phyloP scores from a whole-genome alignment of 371 early-diverging fungal genomes.

The Thermomucor indicae-seudaticae region DNA sequence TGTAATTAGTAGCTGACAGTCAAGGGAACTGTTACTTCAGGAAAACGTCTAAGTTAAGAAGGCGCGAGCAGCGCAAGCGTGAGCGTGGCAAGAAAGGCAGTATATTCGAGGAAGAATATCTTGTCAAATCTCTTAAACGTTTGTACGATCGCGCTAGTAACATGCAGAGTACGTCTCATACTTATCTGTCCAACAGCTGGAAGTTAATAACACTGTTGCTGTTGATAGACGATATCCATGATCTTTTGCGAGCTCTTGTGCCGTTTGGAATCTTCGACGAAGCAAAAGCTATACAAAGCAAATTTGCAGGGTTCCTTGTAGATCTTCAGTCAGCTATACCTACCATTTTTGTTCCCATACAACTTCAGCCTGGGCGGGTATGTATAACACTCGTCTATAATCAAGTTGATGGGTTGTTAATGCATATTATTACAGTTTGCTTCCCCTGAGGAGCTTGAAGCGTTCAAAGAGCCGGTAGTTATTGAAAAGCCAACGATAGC shows the following conservation, averaged over 20 bases:
- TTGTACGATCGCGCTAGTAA: conserved; percentile 45
- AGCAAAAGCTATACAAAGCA: conserved; percentile 38
- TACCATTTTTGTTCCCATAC: conserved; percentile 44
- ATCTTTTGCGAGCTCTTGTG: conserved; percentile 35
- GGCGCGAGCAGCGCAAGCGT: conserved; percentile 71
- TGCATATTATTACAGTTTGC: conserved; percentile 22
- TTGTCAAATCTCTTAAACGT: conserved; percentile 66
- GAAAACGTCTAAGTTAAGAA: conserved; percentile 68
- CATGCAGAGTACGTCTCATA: conserved; percentile 35
- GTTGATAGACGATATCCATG: conserved; percentile 38
- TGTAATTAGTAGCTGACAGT: not conserved
- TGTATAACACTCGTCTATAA: not conserved
- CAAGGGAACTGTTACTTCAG: conserved; percentile 14
- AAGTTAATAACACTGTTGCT: no score
- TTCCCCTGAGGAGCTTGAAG: conserved; percentile 36
- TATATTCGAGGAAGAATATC: conserved; percentile 86
- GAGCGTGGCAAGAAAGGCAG: conserved; percentile 85
- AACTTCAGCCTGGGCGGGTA: conserved; percentile 34
- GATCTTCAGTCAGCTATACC: conserved; percentile 22
- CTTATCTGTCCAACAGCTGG: not conserved
- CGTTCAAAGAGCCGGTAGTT: conserved; percentile 18
- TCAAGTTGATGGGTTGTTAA: not conserved
- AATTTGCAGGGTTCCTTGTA: conserved; percentile 34
- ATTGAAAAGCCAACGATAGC: conserved; percentile 43
- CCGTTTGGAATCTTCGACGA: conserved; percentile 44